Percentiles rank a stretch among this genome's conserved stretches.
Evolutionary conservation across 257 asterid species (phyloP).

Genomic region (Anisodus acutangulus): DNA sequence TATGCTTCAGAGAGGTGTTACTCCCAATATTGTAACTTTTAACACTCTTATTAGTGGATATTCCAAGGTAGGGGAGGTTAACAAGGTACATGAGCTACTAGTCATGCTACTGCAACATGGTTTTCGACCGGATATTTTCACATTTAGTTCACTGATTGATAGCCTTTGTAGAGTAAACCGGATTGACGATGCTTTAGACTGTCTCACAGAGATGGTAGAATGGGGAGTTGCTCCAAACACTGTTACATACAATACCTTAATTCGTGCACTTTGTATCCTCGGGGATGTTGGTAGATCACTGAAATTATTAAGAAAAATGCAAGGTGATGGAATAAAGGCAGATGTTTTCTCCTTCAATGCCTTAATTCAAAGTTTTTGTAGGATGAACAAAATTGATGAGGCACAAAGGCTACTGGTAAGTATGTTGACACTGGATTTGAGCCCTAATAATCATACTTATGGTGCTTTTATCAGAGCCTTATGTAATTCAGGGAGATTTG

Average conservation of each 20-base stretch:
- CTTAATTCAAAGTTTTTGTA: slow-evolving; percentile 66
- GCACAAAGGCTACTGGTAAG: slow-evolving; percentile 72
- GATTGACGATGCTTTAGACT: slow-evolving; percentile 75
- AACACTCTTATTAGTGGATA: slow-evolving; percentile 80
- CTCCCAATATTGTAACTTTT: slow-evolving; percentile 71
- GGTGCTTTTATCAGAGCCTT: slow-evolving; percentile 67
- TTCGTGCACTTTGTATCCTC: slow-evolving; percentile 64
- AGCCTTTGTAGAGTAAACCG: slow-evolving; percentile 68
- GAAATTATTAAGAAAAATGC: slow-evolving; percentile 74
- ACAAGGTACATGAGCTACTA: slow-evolving; percentile 58
- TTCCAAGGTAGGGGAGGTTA: slow-evolving; percentile 61
- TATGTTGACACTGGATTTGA: slow-evolving; percentile 65
- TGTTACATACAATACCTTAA: slow-evolving; percentile 67
- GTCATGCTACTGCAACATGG: slow-evolving; percentile 60
- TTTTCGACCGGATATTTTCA: slow-evolving; percentile 70
- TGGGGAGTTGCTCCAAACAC: slow-evolving; percentile 84
- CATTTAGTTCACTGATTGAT: slow-evolving; percentile 78
- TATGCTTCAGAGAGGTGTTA: slow-evolving; percentile 61
- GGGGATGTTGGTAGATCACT: slow-evolving; percentile 68
- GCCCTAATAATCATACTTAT: slow-evolving; percentile 79
- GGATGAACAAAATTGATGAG: slow-evolving; percentile 59
- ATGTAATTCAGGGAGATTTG: slow-evolving; percentile 64
- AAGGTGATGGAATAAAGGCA: slow-evolving; percentile 61
- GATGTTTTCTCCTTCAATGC: slow-evolving; percentile 83
- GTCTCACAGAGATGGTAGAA: slow-evolving; percentile 71